phyloP scores from a whole-genome alignment of 73 alveolate species.

The Paraurostyla sp. region DNA sequence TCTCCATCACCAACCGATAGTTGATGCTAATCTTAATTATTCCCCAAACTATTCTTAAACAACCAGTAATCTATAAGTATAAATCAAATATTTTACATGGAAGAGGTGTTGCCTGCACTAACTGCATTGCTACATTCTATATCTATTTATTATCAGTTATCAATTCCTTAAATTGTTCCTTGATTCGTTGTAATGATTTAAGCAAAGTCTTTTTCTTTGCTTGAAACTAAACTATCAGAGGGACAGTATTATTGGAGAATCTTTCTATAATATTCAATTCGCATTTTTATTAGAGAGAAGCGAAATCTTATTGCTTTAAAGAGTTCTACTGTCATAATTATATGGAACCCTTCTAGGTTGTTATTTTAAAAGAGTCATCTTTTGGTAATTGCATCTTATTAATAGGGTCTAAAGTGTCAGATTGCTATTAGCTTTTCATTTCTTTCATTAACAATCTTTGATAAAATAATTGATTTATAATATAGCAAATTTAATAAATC shows the following conservation, averaged over 20 bases:
- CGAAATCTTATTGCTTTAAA: neutral
- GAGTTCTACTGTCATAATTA: neutral
- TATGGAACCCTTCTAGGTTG: neutral
- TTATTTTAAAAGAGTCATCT: neutral
- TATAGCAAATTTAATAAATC: too few species aligned
- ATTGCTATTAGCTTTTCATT: constrained; percentile 41
- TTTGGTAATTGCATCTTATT: neutral
- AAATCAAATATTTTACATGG: constrained; percentile 25
- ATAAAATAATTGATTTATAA: neutral
- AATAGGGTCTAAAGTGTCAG: neutral
- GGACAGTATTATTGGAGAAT: neutral
- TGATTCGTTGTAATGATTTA: constrained; percentile 8
- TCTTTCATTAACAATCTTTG: constrained; percentile 48
- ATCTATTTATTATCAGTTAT: neutral
- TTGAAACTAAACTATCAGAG: constrained; percentile 31
- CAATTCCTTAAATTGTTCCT: constrained; percentile 11
- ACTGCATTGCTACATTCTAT: neutral
- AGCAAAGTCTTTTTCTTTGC: constrained; percentile 32
- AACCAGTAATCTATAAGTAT: constrained; percentile 43
- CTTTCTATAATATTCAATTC: constrained; percentile 3
- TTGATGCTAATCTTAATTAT: neutral
- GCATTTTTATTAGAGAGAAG: neutral
- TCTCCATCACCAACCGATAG: neutral
- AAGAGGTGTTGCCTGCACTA: neutral
- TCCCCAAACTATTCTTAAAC: neutral